These are phyloP conservation scores for Macrophomina phaseolina DNA, from an alignment of 2,329 filamentous ascomycete genomes.

Conservation along the genomic window DNA sequence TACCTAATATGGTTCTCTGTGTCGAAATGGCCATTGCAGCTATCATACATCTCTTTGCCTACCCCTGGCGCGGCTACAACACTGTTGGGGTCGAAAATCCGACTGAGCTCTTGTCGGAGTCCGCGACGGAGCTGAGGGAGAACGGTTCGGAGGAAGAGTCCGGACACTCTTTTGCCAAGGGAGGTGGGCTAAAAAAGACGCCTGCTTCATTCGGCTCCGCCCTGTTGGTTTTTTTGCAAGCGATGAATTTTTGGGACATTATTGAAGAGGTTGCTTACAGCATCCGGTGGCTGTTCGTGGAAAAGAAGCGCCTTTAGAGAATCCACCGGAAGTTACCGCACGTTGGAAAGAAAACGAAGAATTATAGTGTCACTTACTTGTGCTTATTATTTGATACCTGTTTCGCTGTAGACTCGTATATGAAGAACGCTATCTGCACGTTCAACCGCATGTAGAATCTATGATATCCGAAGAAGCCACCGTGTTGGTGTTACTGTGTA, in stretches of 20 bases:
- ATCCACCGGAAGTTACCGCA: not conserved
- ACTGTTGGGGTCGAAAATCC: not conserved
- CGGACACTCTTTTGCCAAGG: not conserved
- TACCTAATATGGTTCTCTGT: conserved; percentile 75
- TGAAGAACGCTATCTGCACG: too few species aligned
- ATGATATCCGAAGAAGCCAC: too few species aligned
- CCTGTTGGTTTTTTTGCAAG: not conserved
- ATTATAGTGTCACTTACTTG: too few species aligned
- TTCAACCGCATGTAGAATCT: too few species aligned
- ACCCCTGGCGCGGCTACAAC: conserved; percentile 71
- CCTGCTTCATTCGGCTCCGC: not conserved
- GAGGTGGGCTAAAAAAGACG: too few species aligned
- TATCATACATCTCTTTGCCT: conserved; percentile 77
- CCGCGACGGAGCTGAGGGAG: not conserved
- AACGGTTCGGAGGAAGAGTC: not conserved
- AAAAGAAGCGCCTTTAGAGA: not conserved
- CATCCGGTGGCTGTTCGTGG: not conserved
- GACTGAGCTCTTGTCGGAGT: not conserved
- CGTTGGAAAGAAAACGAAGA: too few species aligned
- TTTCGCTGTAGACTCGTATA: too few species aligned
- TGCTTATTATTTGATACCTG: too few species aligned
- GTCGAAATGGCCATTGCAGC: conserved; percentile 82
- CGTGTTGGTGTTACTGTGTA: too few species aligned
- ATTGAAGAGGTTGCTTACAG: not conserved
- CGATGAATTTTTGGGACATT: conserved; percentile 9